A percentile compares a stretch with the other conserved stretches of the same genome.
phyloP scores from a whole-genome alignment of 225 moss, liverwort and hornwort species.

The Thuidium tamariscinum region DNA sequence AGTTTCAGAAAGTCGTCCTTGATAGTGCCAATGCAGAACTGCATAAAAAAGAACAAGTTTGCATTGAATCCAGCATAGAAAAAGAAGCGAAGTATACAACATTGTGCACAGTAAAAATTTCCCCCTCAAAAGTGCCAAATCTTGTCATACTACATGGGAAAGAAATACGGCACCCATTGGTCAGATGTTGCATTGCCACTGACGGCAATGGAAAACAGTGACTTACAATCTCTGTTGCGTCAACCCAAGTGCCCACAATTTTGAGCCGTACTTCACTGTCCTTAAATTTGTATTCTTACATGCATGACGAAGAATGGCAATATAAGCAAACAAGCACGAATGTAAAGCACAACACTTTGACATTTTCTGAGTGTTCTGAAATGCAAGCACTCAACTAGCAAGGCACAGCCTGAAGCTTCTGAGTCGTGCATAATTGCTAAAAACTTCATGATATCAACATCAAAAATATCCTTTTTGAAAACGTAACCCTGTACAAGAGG shows the following conservation, averaged over 20 bases:
- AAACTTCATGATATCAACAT: not conserved
- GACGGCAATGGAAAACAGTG: not conserved
- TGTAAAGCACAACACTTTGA: not conserved
- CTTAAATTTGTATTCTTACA: constrained; percentile 92
- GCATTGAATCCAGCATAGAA: not conserved
- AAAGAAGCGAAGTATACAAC: not conserved
- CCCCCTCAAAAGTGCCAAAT: not conserved
- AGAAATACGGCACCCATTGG: not conserved
- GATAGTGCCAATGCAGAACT: constrained; percentile 90
- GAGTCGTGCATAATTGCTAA: not conserved
- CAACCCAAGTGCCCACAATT: constrained; percentile 82
- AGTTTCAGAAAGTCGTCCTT: constrained; percentile 82
- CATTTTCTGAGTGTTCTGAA: not conserved
- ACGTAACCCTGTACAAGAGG: not conserved
- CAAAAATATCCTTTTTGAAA: not conserved
- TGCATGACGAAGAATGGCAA: not conserved
- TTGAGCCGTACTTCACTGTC: constrained; percentile 87
- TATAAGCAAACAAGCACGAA: not conserved
- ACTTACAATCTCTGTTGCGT: constrained; percentile 85
- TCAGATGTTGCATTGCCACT: too few relatives aligned
- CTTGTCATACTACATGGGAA: not conserved
- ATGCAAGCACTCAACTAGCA: not conserved
- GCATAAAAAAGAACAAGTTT: not conserved
- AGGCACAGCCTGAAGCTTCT: not conserved
- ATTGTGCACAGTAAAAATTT: not conserved